Conservation (phyloP, 2,329 filamentous ascomycete species). For the Pseudogymnoascus sp. region DNA sequence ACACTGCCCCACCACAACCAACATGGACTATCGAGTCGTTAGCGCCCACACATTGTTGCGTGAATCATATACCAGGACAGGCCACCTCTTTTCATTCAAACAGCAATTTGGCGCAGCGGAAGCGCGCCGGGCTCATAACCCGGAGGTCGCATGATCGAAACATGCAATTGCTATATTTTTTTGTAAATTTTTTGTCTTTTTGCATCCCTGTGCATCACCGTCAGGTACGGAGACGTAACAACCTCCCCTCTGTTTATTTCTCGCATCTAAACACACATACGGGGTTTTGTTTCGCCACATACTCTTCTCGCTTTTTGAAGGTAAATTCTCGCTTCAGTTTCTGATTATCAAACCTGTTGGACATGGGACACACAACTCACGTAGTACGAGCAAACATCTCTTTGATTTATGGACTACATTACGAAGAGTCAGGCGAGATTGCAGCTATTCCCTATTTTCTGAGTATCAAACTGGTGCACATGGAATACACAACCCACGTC, state of each 20-base stretch:
- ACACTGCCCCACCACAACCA: background rate
- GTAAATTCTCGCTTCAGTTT: background rate
- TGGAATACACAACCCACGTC: background rate
- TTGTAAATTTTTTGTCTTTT: background rate
- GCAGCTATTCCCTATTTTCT: background rate
- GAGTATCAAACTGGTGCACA: background rate
- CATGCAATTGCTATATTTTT: constrained; percentile 12
- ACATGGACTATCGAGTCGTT: background rate
- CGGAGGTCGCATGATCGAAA: constrained; percentile 16
- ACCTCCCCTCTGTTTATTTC: background rate
- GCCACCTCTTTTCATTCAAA: background rate
- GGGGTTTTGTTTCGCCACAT: background rate
- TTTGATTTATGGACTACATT: background rate
- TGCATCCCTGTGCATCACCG: background rate
- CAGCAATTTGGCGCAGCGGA: constrained; percentile 17
- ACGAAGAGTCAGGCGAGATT: background rate
- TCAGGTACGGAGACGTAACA: background rate
- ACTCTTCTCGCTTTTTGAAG: background rate
- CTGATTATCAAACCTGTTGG: background rate
- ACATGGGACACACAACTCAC: background rate
- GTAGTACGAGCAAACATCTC: background rate
- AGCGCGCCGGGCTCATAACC: constrained; percentile 18
- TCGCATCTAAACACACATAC: background rate
- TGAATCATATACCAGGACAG: background rate
- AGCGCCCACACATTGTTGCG: background rate